These are phyloP conservation scores for Gaertneriomyces sp. DNA, from an alignment of 192 early-diverging fungal genomes.

Conservation along the genomic window DNA sequence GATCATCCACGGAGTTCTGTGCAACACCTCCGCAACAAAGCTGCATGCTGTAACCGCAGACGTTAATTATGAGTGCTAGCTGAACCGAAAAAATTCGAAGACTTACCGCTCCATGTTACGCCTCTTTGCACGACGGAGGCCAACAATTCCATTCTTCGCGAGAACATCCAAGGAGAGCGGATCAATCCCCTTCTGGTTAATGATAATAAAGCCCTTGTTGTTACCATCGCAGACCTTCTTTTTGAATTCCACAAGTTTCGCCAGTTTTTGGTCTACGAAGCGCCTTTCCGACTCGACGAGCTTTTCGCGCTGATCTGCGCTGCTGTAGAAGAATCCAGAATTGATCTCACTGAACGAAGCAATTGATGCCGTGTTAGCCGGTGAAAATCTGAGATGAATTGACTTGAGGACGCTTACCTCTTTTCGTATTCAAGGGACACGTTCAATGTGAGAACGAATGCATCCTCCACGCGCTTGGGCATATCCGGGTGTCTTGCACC, in stretches of 20 bases:
- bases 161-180: slow-evolving; percentile 94
- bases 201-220: slow-evolving; percentile 88
- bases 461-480: slow-evolving; percentile 90
- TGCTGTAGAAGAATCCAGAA: slow-evolving; percentile 98
- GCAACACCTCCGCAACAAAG: slow-evolving; percentile 90
- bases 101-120: slow-evolving; percentile 94
- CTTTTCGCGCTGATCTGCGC: slow-evolving; percentile 97
- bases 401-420: slow-evolving; percentile 50
- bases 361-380: neutral
- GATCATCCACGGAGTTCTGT: slow-evolving; percentile 98
- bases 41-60: slow-evolving; percentile 59
- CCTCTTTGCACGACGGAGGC: slow-evolving; percentile 93
- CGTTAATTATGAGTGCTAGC: neutral
- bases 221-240: slow-evolving; percentile 85
- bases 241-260: slow-evolving; percentile 95
- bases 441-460: slow-evolving; percentile 90
- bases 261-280: slow-evolving; percentile 90
- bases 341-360: slow-evolving; percentile 75
- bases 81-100: neutral
- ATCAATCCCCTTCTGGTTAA: slow-evolving; percentile 99
- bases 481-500: slow-evolving; percentile 99
- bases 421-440: slow-evolving; percentile 99
- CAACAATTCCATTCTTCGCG: slow-evolving; percentile 92
- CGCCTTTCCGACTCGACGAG: slow-evolving; percentile 95
- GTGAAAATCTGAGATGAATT: neutral